Base-by-base conservation (phyloP, 1,139 yeast species). In the Zygosaccharomyces pseudobailii region DNA sequence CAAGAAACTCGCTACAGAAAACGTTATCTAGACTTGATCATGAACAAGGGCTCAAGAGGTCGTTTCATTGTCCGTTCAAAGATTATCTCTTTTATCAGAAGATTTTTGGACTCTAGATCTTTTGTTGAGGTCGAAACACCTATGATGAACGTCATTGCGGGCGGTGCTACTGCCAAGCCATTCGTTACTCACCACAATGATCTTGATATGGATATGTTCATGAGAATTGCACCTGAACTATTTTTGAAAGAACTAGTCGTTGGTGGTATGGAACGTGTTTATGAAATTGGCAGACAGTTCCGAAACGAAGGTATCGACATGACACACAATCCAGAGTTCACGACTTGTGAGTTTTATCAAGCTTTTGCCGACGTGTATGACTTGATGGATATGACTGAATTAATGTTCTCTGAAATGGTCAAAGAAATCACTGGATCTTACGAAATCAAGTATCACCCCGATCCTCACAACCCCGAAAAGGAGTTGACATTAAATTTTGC, bases 121-220 rank as follows among this genome's bases (percentile, higher is more conserved):
- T 92, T 87, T 68, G 75, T 88, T 59, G 98, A 92, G 76, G 98
- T 92, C 55, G 98, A 92, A 75, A 92, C 98, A 51, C 98, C 98
- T 64, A 92, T 92, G 87, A 85, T 92, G 94, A 92, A 92, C 73
- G 87, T 88, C 59, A 89, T 92, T 71, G 97, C 98, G 49, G 98
- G 98, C 69, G 98, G 98, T 73, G 98, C 98, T 61, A 92, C 97
- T 55, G 98, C 98, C 61, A 92, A 89, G 76, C 98, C 98, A 33
- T 92, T 92, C 71, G 75, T 85, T 58, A 92, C 98, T 50, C 98
- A 92, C 69, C 98, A 92, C 74, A 92, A 92, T 67, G 98, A 92
- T 67, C 80, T 92, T 69, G 82, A 88, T 72, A 82, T 92, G 88
- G 94, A 90, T 64, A 86, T 92, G 88, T 92, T 74, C 75, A 85